Evolutionary conservation across 148 eudicot species (phyloP).

Genomic region (Silene uniflora): DNA sequence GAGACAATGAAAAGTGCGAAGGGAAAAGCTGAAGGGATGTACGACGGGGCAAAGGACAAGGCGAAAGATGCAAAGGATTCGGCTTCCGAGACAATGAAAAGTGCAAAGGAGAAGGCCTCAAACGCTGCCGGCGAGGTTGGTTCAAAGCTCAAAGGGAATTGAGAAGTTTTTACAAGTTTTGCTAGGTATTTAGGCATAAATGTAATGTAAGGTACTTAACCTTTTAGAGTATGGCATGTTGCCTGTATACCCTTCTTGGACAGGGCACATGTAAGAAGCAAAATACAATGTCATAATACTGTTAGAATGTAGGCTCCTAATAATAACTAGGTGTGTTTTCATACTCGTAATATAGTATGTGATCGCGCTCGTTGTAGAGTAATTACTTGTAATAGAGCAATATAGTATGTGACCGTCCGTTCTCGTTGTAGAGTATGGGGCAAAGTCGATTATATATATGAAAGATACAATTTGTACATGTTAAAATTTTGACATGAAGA

Average conservation of each 20-base stretch:
- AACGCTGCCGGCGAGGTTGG: conserved; percentile 37
- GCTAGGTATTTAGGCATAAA: background rate
- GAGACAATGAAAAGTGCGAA: conserved; percentile 37
- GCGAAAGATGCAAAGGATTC: conserved; percentile 20
- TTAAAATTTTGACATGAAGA: too few species aligned
- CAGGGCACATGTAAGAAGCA: background rate
- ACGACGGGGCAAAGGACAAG: conserved; percentile 7
- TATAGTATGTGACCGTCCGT: too few species aligned
- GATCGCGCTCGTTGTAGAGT: background rate
- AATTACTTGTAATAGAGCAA: too few species aligned
- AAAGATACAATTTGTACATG: too few species aligned
- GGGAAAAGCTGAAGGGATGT: background rate
- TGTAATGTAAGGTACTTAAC: background rate
- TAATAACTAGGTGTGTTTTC: background rate
- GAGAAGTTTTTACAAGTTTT: background rate
- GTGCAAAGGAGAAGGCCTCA: conserved; percentile 54
- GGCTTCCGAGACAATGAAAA: conserved; percentile 24
- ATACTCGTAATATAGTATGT: too few species aligned
- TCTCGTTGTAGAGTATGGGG: too few species aligned
- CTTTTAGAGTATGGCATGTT: background rate
- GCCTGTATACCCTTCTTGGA: background rate
- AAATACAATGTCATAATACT: too few species aligned
- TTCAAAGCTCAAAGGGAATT: conserved; percentile 1
- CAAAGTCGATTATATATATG: too few species aligned
- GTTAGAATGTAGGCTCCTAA: background rate